These are phyloP conservation scores for Trametes cinnabarina DNA, from an alignment of 768 basidiomycete genomes.

Conservation along the genomic window DNA sequence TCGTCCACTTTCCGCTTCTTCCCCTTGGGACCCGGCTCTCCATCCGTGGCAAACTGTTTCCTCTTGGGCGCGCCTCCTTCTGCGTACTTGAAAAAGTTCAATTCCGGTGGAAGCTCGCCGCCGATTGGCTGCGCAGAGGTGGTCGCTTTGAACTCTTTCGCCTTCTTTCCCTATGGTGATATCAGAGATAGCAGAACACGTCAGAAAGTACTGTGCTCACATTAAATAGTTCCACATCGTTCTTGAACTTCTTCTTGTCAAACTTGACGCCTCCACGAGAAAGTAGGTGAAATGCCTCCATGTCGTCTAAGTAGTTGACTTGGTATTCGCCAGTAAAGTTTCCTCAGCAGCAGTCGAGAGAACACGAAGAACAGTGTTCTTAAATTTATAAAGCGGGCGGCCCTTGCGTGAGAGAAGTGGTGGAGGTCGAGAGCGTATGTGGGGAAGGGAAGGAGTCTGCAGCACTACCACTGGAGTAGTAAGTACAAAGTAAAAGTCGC, in stretches of 20 bases:
- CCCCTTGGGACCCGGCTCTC: slow-evolving; percentile 9
- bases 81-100: slow-evolving; percentile 93
- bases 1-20: slow-evolving; percentile 33
- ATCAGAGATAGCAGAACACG: neutral
- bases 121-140: slow-evolving; percentile 28
- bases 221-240: slow-evolving; percentile 69
- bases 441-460: neutral
- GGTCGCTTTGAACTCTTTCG: slow-evolving; percentile 4
- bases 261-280: slow-evolving; percentile 84
- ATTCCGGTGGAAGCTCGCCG: slow-evolving; percentile 65
- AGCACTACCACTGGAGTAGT: no score
- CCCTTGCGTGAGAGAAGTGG: neutral
- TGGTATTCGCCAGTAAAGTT: no score
- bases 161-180: slow-evolving; percentile 11
- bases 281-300: slow-evolving; percentile 89
- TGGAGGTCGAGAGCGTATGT: neutral
- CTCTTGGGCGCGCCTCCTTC: slow-evolving; percentile 54
- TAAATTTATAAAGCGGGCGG: no score
- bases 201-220: slow-evolving; percentile 35
- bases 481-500: neutral
- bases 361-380: no score
- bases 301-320: slow-evolving; percentile 25
- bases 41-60: slow-evolving; percentile 32
- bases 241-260: slow-evolving; percentile 69
- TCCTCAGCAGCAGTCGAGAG: no score